Conservation (phyloP, 164 flowering plant species). For the Aristolochia contorta region DNA sequence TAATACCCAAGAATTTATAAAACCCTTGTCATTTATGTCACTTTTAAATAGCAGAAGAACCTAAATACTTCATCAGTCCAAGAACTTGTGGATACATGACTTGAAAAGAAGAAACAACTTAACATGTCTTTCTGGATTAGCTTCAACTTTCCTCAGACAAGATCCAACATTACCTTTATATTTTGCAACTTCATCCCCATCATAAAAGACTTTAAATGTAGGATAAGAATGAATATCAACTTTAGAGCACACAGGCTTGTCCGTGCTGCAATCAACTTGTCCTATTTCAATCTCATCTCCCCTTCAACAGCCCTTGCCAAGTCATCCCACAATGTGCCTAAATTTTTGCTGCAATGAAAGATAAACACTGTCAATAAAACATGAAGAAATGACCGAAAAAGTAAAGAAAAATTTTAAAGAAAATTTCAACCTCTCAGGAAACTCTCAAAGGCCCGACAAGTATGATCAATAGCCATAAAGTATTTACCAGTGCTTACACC, state of each 20-base stretch:
- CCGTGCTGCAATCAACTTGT: constrained; percentile 71
- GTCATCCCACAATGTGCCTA: constrained; percentile 95
- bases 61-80: too few relatives aligned
- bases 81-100: too few relatives aligned
- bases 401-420: not conserved
- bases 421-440: not conserved
- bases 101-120: too few relatives aligned
- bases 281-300: constrained; percentile 95
- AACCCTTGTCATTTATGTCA: too few relatives aligned
- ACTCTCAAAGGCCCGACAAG: constrained; percentile 3
- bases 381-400: not conserved
- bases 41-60: too few relatives aligned
- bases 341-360: constrained; percentile 55
- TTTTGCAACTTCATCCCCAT: constrained; percentile 88
- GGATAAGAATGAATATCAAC: constrained; percentile 96
- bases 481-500: constrained; percentile 98
- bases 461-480: not conserved
- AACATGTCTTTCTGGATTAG: too few relatives aligned
- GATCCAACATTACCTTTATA: constrained; percentile 50
- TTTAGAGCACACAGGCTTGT: constrained; percentile 69
- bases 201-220: constrained; percentile 86
- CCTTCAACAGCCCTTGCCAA: constrained; percentile 73
- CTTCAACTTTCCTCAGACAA: too few relatives aligned
- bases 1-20: too few relatives aligned
- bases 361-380: not conserved